These are phyloP conservation scores for Pseudogymnoascus sp. DNA, from an alignment of 2,329 filamentous ascomycete genomes.

Conservation along the genomic window DNA sequence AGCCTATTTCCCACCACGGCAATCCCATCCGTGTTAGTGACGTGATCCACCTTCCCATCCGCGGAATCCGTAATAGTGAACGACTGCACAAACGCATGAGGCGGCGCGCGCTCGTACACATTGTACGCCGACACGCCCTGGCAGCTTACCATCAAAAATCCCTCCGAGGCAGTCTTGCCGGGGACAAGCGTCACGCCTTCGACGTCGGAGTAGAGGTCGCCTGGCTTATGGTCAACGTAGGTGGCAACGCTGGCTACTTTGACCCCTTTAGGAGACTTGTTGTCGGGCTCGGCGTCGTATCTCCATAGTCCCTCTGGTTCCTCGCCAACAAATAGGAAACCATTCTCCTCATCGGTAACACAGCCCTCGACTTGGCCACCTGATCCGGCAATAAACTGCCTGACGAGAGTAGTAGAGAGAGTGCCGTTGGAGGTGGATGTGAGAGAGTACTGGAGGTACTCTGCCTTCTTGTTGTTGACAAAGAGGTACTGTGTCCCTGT, in stretches of 20 bases:
- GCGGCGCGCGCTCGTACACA: constrained; percentile 41
- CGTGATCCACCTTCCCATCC: constrained; percentile 38
- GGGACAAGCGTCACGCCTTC: constrained; percentile 45
- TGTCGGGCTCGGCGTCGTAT: constrained; percentile 43
- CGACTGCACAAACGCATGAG: constrained; percentile 42
- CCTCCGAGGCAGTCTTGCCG: constrained; percentile 36
- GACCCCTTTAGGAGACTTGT: constrained; percentile 27
- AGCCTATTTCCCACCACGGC: constrained; percentile 23
- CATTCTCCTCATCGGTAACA: constrained; percentile 44
- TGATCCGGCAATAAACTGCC: constrained; percentile 43
- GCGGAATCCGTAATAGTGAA: constrained; percentile 40
- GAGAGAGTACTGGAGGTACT: constrained; percentile 48
- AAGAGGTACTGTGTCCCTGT: constrained; percentile 46
- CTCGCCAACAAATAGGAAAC: constrained; percentile 44
- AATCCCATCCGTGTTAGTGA: constrained; percentile 47
- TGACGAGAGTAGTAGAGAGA: constrained; percentile 40
- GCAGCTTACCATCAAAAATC: constrained; percentile 45
- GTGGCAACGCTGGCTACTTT: constrained; percentile 36
- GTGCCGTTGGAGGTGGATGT: constrained; percentile 34
- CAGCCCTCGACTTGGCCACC: constrained; percentile 49
- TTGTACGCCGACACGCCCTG: constrained; percentile 47
- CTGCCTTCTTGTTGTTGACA: constrained; percentile 45
- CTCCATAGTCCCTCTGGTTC: constrained; percentile 46
- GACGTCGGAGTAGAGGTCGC: constrained; percentile 43
- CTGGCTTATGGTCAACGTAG: constrained; percentile 25